A percentile compares a stretch with the other conserved stretches of the same genome.
These are phyloP conservation scores for Fusarium sp. DNA, from an alignment of 2,329 filamentous ascomycete species.

Conservation along the genomic window DNA sequence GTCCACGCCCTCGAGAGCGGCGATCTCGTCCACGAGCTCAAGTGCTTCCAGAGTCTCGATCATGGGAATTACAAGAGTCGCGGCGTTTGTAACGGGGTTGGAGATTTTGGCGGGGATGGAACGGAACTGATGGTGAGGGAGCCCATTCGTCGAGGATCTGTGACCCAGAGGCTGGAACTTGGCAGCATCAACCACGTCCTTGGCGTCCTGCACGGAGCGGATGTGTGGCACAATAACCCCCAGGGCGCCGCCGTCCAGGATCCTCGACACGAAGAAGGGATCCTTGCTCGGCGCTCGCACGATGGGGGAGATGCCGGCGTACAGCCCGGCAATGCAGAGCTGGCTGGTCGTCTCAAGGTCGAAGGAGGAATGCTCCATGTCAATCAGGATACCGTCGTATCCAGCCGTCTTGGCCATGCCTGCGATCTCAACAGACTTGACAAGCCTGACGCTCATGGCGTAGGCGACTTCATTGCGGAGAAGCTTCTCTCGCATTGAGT, in stretches of 20 bases:
- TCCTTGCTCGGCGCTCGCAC: slow-evolving; percentile 42
- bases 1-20: slow-evolving; percentile 55
- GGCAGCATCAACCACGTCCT: slow-evolving; percentile 42
- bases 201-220: slow-evolving; percentile 38
- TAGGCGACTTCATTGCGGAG: slow-evolving; percentile 42
- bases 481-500: slow-evolving; percentile 45
- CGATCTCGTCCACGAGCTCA: slow-evolving; percentile 46
- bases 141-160: slow-evolving; percentile 40
- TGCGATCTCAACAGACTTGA: slow-evolving; percentile 47
- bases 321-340: slow-evolving; percentile 47
- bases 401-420: slow-evolving; percentile 50
- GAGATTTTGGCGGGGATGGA: slow-evolving; percentile 35
- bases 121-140: slow-evolving; percentile 37
- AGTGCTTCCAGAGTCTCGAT: slow-evolving; percentile 45
- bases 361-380: slow-evolving; percentile 52
- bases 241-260: slow-evolving; percentile 42
- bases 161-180: slow-evolving; percentile 43
- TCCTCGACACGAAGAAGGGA: slow-evolving; percentile 43
- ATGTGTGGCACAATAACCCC: slow-evolving; percentile 45
- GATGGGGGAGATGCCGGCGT: slow-evolving; percentile 45
- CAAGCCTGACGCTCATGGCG: slow-evolving; percentile 48
- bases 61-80: slow-evolving; percentile 45
- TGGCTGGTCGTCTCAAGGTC: slow-evolving; percentile 49
- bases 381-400: slow-evolving; percentile 53
- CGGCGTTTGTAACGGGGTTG: slow-evolving; percentile 36